Evolutionary conservation across 2,329 filamentous ascomycete species (phyloP).

Genomic region (Colletotrichum orbiculare): DNA sequence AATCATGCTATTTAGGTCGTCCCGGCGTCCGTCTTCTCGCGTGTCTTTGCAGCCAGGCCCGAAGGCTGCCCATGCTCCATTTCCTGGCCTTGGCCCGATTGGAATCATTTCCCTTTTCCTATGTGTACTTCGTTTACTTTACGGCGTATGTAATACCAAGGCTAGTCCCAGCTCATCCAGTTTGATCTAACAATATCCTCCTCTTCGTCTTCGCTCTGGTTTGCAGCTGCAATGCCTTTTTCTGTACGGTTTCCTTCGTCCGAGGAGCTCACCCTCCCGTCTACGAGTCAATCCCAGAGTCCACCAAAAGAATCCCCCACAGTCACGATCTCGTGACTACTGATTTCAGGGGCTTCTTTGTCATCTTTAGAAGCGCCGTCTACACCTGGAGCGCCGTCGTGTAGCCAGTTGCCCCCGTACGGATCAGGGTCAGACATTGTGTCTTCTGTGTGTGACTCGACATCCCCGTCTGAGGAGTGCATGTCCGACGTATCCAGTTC

Average conservation of each 20-base stretch:
- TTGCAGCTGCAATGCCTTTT: constrained; percentile 2
- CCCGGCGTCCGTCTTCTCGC: too few relatives aligned
- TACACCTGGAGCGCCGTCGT: constrained; percentile 1
- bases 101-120: too few relatives aligned
- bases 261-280: constrained; percentile 40
- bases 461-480: constrained; percentile 36
- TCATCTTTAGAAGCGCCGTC: background rate
- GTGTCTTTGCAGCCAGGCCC: too few relatives aligned
- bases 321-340: constrained; percentile 26
- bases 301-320: constrained; percentile 24
- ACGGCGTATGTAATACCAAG: background rate
- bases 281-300: constrained; percentile 39
- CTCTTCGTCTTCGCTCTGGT: constrained; percentile 8
- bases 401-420: constrained; percentile 32
- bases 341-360: constrained; percentile 17
- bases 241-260: constrained; percentile 35
- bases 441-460: constrained; percentile 36
- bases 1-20: too few relatives aligned
- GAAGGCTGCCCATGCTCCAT: too few relatives aligned
- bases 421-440: constrained; percentile 36
- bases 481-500: constrained; percentile 36
- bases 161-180: constrained; percentile 37
- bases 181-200: constrained; percentile 33
- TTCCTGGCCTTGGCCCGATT: too few relatives aligned
- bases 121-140: too few relatives aligned